Conservation (phyloP, 2,329 filamentous ascomycete species). For the Penicillium sp. region DNA sequence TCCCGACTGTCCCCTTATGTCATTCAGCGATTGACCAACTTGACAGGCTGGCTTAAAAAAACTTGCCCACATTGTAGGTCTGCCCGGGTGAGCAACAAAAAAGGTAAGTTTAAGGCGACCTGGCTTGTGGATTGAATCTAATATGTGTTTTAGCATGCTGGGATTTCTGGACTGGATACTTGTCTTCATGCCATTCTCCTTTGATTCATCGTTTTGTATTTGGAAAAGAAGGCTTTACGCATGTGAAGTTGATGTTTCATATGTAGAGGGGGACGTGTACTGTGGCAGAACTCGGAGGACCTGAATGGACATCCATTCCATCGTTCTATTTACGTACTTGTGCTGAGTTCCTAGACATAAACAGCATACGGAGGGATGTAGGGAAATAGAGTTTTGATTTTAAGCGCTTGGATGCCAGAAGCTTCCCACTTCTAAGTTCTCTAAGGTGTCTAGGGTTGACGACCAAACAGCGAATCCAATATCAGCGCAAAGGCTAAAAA, state of each 20-base stretch:
- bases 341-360: too few relatives aligned
- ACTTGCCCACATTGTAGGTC: neutral
- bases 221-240: neutral
- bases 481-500: constrained; percentile 10
- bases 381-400: neutral
- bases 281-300: too few relatives aligned
- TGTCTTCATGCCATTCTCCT: neutral
- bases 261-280: neutral
- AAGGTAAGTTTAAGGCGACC: neutral
- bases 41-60: constrained; percentile 21
- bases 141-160: neutral
- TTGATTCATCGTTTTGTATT: neutral
- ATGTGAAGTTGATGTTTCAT: neutral
- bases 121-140: neutral
- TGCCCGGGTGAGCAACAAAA: neutral
- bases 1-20: neutral
- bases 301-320: too few relatives aligned
- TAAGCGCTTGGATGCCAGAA: neutral
- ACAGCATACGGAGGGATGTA: neutral
- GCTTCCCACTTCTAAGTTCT: neutral
- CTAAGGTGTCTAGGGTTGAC: neutral
- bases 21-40: neutral
- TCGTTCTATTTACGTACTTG: too few relatives aligned
- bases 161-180: neutral
- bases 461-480: neutral